Base-by-base conservation (phyloP, 2,329 filamentous ascomycete genomes). In the Clarireedia monteithiana region DNA sequence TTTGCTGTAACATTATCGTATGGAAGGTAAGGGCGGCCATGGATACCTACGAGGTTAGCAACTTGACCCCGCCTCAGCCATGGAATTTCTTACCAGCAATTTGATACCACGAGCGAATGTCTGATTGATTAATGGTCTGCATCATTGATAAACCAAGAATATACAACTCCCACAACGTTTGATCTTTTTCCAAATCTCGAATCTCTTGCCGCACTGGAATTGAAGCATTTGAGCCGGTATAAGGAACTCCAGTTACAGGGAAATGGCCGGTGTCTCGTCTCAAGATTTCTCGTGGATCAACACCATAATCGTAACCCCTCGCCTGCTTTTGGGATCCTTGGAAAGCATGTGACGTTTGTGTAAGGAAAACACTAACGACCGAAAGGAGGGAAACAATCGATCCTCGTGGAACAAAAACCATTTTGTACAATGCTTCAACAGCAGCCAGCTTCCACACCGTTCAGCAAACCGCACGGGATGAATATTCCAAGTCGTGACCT, bases 31-130 rank as follows among this genome's bases (percentile, higher is more conserved):
- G 66, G 66, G 17, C 62, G 57, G 7, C 65, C 65, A 57, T 68
- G 66, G 20, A 68, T 65, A 12, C 64, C 65, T 64, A 59, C 30
- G 5, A 39, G 3, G 36, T 58, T 10, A 56, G 44, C 6, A 51
- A 36, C 2, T 7, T 39, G 14, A 12, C 14, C 39, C 20, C n/a
- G 10, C 4, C 9, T 10, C 10, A 23, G 38, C 5, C 20, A 17
- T 6, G 23, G 26, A 38, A 5, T 44, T 15, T 48, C 50, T 26
- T 58, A 64, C 65, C 66, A 45, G 59, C 51, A 23, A 68, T 58
- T 39, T 65, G 60, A 59, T 66, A 68, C 60, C 64, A 68, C 17
- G 64, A 67, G 7, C 58, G 42, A 26, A 59, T 50, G 6, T 66
- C 59, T 3, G 58, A 49, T 34, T 66, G 63, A 40, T 60, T 50